phyloP scores from a whole-genome alignment of 2,329 filamentous ascomycete species.

The Phyllosticta paracitricarpa region DNA sequence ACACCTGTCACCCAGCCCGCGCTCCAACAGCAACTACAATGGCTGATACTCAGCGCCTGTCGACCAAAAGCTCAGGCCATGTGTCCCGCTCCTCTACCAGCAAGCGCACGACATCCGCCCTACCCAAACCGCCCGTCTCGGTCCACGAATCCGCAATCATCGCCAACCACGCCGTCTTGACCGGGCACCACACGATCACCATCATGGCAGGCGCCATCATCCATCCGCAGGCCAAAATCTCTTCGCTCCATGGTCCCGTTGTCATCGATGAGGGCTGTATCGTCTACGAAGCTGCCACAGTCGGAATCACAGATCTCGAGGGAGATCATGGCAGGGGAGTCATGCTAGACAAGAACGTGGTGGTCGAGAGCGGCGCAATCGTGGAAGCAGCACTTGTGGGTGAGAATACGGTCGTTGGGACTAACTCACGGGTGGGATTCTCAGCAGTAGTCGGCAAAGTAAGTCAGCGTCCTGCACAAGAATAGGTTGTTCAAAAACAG shows the following conservation, averaged over 20 bases:
- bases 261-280: conserved; percentile 50
- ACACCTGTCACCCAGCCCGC: not conserved
- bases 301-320: conserved; percentile 23
- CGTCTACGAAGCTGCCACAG: conserved; percentile 55
- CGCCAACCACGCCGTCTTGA: conserved; percentile 39
- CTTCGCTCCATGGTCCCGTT: conserved; percentile 32
- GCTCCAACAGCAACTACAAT: not conserved
- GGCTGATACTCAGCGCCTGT: not conserved
- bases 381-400: conserved; percentile 29
- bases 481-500: not conserved
- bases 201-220: conserved; percentile 70
- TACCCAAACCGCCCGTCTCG: conserved; percentile 27
- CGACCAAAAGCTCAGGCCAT: not conserved
- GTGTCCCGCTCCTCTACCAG: conserved; percentile 16
- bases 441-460: conserved; percentile 34
- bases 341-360: conserved; percentile 32
- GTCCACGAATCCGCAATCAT: conserved; percentile 40
- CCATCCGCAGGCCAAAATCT: conserved; percentile 64
- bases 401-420: conserved; percentile 25
- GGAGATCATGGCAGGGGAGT: conserved; percentile 18
- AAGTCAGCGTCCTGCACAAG: not conserved
- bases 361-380: conserved; percentile 34
- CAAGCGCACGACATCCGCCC: conserved; percentile 27
- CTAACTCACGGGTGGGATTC: conserved; percentile 23
- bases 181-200: conserved; percentile 68